Base-by-base conservation (phyloP, 176 grass and related monocot species). In the Otatea glauca region DNA sequence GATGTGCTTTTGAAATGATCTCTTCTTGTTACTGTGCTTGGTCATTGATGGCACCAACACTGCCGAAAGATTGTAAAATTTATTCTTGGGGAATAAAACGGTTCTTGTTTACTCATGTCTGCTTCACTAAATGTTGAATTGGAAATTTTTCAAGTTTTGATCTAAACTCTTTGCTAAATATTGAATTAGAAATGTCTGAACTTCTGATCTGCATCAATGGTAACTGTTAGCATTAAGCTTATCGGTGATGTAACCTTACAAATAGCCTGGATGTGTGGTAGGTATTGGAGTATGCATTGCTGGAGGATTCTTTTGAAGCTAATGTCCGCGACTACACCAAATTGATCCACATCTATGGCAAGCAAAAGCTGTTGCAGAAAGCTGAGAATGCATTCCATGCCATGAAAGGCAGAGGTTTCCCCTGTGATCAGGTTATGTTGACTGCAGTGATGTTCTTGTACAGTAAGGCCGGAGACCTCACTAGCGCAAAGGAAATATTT, bases 261-360 rank as follows among this genome's bases (percentile, higher is more conserved):
- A 64, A 29, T 64, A 2, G 13, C 25, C 12, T 64, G 61, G 15
- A 29, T 64, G 25, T 64, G 32, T 64, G 61, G 5, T 32, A 64
- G 61, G 61, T 64, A 32, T 16, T 64, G 5, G 61, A 64, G 61
- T 64, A 32, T 32, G 61, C 61, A 64, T 32, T 63, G 42, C 44
- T 89, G 51, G 89, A 92, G 38, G 79, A 88, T 83, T 89, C 91
- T 62, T 99, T 99, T 8, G 88, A 99, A 84, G 89, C 93, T 20
- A 90, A 91, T 72, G 68, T 92, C 23, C 89, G 93, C 0, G 96
- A 96, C 80, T 94, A 94, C 74, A 96, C 96, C 35, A 99, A 96
- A 73, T 59, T 94, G 55, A 92, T 99, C 65, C 83, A 92, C 68
- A 87, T 86, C 29, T 92, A 92, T 77, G 89, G 76, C 44, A 92